Conservation (phyloP, 805 yeast genomes). For the Starmerella tilneyi region DNA sequence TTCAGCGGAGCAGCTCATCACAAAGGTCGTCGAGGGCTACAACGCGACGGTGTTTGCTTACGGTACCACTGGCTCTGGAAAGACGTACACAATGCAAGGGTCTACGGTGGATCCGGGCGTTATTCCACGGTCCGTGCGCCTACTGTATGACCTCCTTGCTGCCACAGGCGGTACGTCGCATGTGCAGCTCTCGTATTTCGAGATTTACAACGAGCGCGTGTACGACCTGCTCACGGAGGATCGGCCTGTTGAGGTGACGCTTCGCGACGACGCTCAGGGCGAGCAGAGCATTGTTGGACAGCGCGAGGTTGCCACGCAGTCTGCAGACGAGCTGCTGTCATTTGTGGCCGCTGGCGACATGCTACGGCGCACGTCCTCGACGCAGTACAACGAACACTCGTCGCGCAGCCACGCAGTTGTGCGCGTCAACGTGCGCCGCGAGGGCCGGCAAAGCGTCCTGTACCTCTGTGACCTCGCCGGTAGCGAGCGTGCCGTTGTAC, state of each 20-base stretch:
- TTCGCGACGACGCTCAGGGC: conserved; percentile 61
- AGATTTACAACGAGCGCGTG: conserved; percentile 81
- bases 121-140: conserved; percentile 55
- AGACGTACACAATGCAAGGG: conserved; percentile 81
- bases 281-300: conserved; percentile 74
- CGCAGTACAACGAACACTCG: conserved; percentile 78
- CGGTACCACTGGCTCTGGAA: conserved; percentile 92
- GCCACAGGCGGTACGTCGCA: conserved; percentile 23
- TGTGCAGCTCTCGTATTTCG: conserved; percentile 62
- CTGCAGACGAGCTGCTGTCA: conserved; percentile 50
- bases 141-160: conserved; percentile 38
- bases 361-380: conserved; percentile 70
- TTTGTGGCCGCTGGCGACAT: conserved; percentile 61
- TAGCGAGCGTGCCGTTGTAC: conserved; percentile 73
- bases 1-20: conserved; percentile 45
- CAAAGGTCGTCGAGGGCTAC: conserved; percentile 56
- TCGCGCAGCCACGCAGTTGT: conserved; percentile 89
- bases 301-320: conserved; percentile 46
- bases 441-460: conserved; percentile 47
- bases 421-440: conserved; percentile 45
- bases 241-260: conserved; percentile 40
- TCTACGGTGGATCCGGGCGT: conserved; percentile 51
- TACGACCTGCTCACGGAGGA: conserved; percentile 52
- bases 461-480: conserved; percentile 95
- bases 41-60: conserved; percentile 88